Base-by-base conservation (phyloP, 441 rosid genomes). In the Erodium trifolium region DNA sequence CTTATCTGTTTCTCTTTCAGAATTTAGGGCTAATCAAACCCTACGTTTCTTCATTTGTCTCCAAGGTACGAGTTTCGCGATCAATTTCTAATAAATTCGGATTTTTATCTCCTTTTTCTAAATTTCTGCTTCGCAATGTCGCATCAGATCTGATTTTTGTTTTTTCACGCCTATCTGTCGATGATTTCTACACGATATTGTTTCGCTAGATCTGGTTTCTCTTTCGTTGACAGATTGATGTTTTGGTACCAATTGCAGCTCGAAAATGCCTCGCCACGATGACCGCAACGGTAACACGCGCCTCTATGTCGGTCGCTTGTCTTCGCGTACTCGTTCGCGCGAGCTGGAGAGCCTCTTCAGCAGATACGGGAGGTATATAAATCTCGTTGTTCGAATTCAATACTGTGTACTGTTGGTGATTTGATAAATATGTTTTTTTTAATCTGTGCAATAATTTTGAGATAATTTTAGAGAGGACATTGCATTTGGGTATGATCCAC, bases 281-380 rank as follows among this genome's bases (percentile, higher is more conserved):
- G 92, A 85, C 75, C 78, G 85, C 14, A 67, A 84, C 59, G 82
- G 84, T 39, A 87, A 74, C 74, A 86, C 89, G 17, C 85, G 90
- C 14, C 91, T 87, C 11, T 89, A 85, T 60, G 92, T 89, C 67
- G 92, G 92, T 6, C 90, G 71, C 62, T 76, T 89, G 55, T 81
- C 88, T 27, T 78, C 96, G 6, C 75, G 93, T 31, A 88, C 93
- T 3, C 80, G 92, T 10, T 83, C 91, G 29, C 83, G 89, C n/a
- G 97, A 91, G 73, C 87, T 91, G 57, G 96, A 91, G 69, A 84
- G 85, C 39, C 78, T 91, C 37, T 91, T 91, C 77, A 80, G 78
- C 83, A 81, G 87, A 86, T 91, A 87, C 73, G 96, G 96, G 72
- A 86, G 96, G 94, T 85, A 14, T 14, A 3, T 13, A 14, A 14